Conservation (phyloP, 2,329 filamentous ascomycete species). For the Seiridium cupressi region DNA sequence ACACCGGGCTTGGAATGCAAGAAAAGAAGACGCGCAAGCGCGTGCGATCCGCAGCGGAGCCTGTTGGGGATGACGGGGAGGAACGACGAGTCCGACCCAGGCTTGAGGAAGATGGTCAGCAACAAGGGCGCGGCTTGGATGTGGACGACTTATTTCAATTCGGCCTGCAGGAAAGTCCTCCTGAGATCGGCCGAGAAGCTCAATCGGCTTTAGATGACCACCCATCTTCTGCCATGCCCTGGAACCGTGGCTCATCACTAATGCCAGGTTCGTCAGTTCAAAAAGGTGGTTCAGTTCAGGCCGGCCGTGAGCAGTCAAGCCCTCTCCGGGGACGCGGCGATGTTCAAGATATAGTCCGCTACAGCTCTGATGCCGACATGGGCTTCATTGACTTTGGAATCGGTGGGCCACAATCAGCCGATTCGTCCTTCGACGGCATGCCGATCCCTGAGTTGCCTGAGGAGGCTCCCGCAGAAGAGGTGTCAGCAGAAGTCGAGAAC, state of each 20-base stretch:
- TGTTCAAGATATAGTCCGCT: constrained; percentile 41
- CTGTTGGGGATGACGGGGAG: constrained; percentile 34
- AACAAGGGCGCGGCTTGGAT: constrained; percentile 20
- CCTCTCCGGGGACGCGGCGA: constrained; percentile 35
- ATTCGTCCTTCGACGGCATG: constrained; percentile 28
- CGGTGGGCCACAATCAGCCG: constrained; percentile 23
- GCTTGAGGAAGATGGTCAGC: constrained; percentile 20
- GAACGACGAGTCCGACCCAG: constrained; percentile 38
- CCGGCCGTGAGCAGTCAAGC: constrained; percentile 37
- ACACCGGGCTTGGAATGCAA: constrained; percentile 32
- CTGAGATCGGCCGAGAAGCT: constrained; percentile 47
- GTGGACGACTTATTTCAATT: constrained; percentile 22
- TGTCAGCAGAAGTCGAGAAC: constrained; percentile 9
- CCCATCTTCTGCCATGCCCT: constrained; percentile 52
- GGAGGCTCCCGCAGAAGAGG: background rate
- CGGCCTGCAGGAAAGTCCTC: constrained; percentile 14
- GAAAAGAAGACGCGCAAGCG: constrained; percentile 21
- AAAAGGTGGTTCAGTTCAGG: constrained; percentile 35
- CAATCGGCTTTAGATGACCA: constrained; percentile 66
- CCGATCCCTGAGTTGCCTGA: constrained; percentile 8
- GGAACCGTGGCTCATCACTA: constrained; percentile 48
- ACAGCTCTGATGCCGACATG: constrained; percentile 40
- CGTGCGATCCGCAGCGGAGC: constrained; percentile 42
- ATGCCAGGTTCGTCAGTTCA: constrained; percentile 46
- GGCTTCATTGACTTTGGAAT: constrained; percentile 30